Evolutionary conservation across 352 stramenopile genomes (phyloP), one percentile per base, ranked within the genome.

Genomic region (Phytophthora fragariae): DNA sequence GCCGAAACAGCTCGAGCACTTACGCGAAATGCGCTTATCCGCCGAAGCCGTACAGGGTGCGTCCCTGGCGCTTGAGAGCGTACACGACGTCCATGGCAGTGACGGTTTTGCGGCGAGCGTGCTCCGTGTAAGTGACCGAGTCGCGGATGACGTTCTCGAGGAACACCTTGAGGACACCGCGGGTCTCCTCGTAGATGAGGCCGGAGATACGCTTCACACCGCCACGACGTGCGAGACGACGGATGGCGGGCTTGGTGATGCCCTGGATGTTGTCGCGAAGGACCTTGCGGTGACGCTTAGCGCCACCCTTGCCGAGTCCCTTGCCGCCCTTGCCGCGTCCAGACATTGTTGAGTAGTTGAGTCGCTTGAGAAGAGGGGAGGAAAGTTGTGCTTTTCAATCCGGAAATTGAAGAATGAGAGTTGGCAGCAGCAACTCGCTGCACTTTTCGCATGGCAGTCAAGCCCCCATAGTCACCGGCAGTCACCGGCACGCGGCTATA

Each of bases 41-140:
- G 60, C 92, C 95, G 79, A 98, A 98, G 67, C 95, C 95, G 88
- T 98, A 98, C 15, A 98, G 88, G 47, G 94, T 98, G 73, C 96
- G 95, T 79, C 97, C 95, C 85, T 99, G 96, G 76, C 97, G 92
- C 93, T 99, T 99, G 60, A 99, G 92, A 7, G 97, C 97, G 83
- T 99, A 99, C 62, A 99, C 97, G 21, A 99, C 97, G 75, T 99
- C 97, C 95, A 99, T 99, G 59, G 97, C 97, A 50, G 97, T 99
- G 72, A 99, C 97, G 27, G 96, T 99, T 92, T 99, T 99, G 52
- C 97, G 86, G 70, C 95, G 92, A 44, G 95, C 96, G 82, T 99
- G 94, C 89, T 99, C 96, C 52, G 95, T 98, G 89, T 98, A 99
- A 3, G 92, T 98, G 21, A 99, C 89, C 41, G 95, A 96, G 81